phyloP scores from a whole-genome alignment of 2,329 filamentous ascomycete species.

The Sordariomycetes sp. region DNA sequence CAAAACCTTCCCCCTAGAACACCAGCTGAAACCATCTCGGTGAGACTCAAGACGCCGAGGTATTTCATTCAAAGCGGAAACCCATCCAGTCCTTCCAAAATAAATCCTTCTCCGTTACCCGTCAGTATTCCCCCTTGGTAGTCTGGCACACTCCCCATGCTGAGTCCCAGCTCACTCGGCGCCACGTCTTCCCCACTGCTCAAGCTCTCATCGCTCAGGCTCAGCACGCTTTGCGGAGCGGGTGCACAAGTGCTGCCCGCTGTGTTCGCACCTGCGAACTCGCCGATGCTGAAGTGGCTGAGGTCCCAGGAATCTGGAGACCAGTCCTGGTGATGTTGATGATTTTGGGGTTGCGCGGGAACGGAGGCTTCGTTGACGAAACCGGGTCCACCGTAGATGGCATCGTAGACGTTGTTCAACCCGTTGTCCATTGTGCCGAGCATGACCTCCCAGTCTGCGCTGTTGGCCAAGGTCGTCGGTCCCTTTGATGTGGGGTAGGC shows the following conservation, averaged over 20 bases:
- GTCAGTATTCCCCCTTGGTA: not conserved
- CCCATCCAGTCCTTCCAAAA: slow-evolving; percentile 1
- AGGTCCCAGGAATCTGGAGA: slow-evolving; percentile 50
- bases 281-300: slow-evolving; percentile 37
- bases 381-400: slow-evolving; percentile 60
- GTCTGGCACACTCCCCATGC: slow-evolving; percentile 24
- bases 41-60: no score
- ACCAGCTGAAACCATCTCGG: not conserved
- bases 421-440: slow-evolving; percentile 73
- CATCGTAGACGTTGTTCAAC: slow-evolving; percentile 74
- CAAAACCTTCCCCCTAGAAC: no score
- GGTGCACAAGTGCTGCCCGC: slow-evolving; percentile 19
- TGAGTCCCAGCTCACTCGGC: slow-evolving; percentile 34
- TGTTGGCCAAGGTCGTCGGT: slow-evolving; percentile 35
- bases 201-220: slow-evolving; percentile 48
- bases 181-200: slow-evolving; percentile 44
- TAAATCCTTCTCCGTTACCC: not conserved
- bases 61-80: no score
- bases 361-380: slow-evolving; percentile 29
- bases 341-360: not conserved
- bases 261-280: no score
- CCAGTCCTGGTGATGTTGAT: slow-evolving; percentile 31
- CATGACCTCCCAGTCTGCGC: slow-evolving; percentile 74
- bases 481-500: not conserved
- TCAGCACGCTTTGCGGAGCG: slow-evolving; percentile 43